Percentiles rank a stretch among this genome's conserved stretches.
Conservation (phyloP, 2,329 filamentous ascomycete species). For the Rhynchosporium secalis region DNA sequence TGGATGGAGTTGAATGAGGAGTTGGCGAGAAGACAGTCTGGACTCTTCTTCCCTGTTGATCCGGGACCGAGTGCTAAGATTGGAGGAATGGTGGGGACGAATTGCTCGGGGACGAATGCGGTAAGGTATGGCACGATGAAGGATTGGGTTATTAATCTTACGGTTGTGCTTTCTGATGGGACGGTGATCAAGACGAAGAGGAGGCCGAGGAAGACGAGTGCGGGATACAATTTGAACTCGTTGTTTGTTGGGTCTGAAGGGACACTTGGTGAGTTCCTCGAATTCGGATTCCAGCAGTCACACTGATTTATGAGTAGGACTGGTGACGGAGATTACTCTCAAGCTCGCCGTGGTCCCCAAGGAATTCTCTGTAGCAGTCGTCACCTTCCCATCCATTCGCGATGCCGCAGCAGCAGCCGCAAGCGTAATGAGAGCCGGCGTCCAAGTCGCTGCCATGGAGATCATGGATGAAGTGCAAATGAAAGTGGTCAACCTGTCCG, state of each 20-base stretch:
- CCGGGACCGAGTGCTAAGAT: constrained; percentile 71
- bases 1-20: constrained; percentile 86
- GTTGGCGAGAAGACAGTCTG: constrained; percentile 65
- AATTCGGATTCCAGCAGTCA: neutral
- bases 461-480: constrained; percentile 90
- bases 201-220: constrained; percentile 77
- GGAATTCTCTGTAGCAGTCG: constrained; percentile 75
- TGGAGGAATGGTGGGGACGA: constrained; percentile 81
- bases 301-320: constrained; percentile 45
- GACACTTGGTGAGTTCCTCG: constrained; percentile 52
- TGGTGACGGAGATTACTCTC: constrained; percentile 81
- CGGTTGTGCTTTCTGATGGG: constrained; percentile 77
- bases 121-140: constrained; percentile 85
- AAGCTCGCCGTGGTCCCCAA: constrained; percentile 77
- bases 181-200: constrained; percentile 76
- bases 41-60: constrained; percentile 89
- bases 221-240: constrained; percentile 79
- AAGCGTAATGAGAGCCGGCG: constrained; percentile 66
- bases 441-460: constrained; percentile 52
- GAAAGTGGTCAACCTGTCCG: constrained; percentile 75
- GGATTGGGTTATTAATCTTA: constrained; percentile 83
- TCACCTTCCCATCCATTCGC: constrained; percentile 74
- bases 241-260: constrained; percentile 82
- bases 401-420: constrained; percentile 74
- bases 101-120: constrained; percentile 76